Evolutionary conservation across 1,284 basidiomycete species (phyloP), one percentile per base, ranked within the genome.

Genomic region (Cutaneotrichosporon arboriforme): DNA sequence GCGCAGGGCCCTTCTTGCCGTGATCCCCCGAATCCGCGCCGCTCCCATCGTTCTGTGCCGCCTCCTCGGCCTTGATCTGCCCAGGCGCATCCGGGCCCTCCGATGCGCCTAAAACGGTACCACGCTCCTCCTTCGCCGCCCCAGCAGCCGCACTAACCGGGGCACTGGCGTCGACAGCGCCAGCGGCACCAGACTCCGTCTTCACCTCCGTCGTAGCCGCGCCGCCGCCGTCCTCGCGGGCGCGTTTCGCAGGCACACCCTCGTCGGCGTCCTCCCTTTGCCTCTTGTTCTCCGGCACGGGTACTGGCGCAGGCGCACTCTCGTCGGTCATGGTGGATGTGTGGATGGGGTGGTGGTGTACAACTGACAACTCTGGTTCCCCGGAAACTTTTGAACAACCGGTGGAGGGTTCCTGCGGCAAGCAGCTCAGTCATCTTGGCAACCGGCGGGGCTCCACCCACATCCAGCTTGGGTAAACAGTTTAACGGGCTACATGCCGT

Each of bases 61-160:
- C 51, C 52, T 60, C 54, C 46, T 59, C 58, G 43, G 22, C 35
- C 15, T 9, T 40, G 39, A 20, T 45, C 40, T n/a, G n/a, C n/a
- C n/a, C n/a, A n/a, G n/a, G n/a, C n/a, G n/a, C n/a, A n/a, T n/a
- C n/a, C n/a, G n/a, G n/a, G n/a, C n/a, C n/a, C n/a, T n/a, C n/a
- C n/a, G n/a, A n/a, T n/a, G n/a, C n/a, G n/a, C n/a, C n/a, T n/a
- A n/a, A n/a, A n/a, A n/a, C n/a, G n/a, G n/a, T n/a, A n/a, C n/a
- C n/a, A n/a, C n/a, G n/a, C n/a, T n/a, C n/a, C n/a, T n/a, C n/a
- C n/a, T n/a, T n/a, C n/a, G n/a, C n/a, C n/a, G n/a, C n/a, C n/a
- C n/a, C n/a, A n/a, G n/a, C n/a, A n/a, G n/a, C n/a, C n/a, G n/a
- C n/a, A n/a, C n/a, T n/a, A n/a, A n/a, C n/a, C n/a, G n/a, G n/a